Percentiles rank a stretch among this genome's conserved stretches.
These are phyloP conservation scores for Pseudogymnoascus pannorum DNA, from an alignment of 2,329 filamentous ascomycete species.

Conservation along the genomic window DNA sequence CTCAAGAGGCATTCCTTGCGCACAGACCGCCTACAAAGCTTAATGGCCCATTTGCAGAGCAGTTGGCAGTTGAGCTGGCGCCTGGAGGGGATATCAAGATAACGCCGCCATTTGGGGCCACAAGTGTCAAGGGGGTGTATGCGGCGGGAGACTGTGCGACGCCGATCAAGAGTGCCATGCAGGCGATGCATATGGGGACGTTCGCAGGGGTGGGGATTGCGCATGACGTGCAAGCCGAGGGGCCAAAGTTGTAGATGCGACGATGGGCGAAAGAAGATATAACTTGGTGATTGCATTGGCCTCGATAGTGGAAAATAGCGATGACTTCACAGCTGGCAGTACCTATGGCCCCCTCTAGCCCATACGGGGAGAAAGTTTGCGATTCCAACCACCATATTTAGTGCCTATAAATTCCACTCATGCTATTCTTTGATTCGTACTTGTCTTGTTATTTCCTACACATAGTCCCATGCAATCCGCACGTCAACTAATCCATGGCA, in stretches of 20 bases:
- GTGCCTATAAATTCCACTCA: background rate
- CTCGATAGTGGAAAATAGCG: background rate
- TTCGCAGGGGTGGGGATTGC: slow-evolving; percentile 7
- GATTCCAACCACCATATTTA: background rate
- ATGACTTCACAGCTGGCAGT: no score
- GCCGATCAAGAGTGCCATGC: slow-evolving; percentile 15
- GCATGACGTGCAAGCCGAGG: background rate
- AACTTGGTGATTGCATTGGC: background rate
- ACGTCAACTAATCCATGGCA: background rate
- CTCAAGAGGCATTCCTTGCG: background rate
- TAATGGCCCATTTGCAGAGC: background rate
- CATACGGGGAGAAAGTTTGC: no score
- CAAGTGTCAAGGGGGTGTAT: slow-evolving; percentile 44
- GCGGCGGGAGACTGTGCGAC: slow-evolving; percentile 43
- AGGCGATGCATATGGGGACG: slow-evolving; percentile 11
- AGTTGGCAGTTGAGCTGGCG: background rate
- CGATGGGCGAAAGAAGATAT: background rate
- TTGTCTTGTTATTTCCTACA: background rate
- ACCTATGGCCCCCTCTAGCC: no score
- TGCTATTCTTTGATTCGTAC: background rate
- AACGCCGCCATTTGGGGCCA: slow-evolving; percentile 38
- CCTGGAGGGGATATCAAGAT: slow-evolving; percentile 35
- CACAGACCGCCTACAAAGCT: background rate
- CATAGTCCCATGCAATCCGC: background rate
- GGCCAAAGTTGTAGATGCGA: background rate